A percentile compares a stretch with the other conserved stretches of the same genome.
Conservation (phyloP, 768 basidiomycete species). For the Trametes gibbosa region DNA sequence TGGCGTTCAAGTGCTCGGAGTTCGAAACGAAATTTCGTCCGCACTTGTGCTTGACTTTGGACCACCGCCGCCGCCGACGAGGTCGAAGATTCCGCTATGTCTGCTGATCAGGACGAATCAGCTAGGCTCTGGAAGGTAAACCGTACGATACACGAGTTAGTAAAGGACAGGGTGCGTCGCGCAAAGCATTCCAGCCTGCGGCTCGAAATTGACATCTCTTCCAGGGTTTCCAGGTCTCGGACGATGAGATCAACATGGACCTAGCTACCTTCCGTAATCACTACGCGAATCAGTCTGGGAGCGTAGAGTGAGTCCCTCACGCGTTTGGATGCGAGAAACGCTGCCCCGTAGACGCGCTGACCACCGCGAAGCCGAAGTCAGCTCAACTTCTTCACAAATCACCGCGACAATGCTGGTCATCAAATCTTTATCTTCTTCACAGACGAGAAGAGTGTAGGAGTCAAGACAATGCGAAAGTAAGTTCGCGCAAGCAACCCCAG, state of each 20-base stretch:
- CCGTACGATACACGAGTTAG: slow-evolving; percentile 93
- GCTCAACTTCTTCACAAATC: slow-evolving; percentile 88
- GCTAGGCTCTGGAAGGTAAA: slow-evolving; percentile 95
- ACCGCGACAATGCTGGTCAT: slow-evolving; percentile 59
- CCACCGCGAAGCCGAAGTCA: slow-evolving; percentile 64
- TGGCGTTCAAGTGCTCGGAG: slow-evolving; percentile 41
- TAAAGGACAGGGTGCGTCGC: slow-evolving; percentile 80
- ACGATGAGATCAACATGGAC: slow-evolving; percentile 91
- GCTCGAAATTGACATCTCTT: slow-evolving; percentile 26
- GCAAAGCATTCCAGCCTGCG: slow-evolving; percentile 5
- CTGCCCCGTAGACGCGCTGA: background rate
- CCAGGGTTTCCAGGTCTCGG: slow-evolving; percentile 91
- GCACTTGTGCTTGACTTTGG: background rate
- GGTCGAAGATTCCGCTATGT: slow-evolving; percentile 39
- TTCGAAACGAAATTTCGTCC: slow-evolving; percentile 41
- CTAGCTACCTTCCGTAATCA: slow-evolving; percentile 70
- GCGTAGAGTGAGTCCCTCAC: slow-evolving; percentile 71
- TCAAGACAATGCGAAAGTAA: slow-evolving; percentile 97
- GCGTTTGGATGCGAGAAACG: background rate
- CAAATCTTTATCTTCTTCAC: slow-evolving; percentile 95
- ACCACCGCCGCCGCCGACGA: slow-evolving; percentile 53
- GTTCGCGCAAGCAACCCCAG: slow-evolving; percentile 27
- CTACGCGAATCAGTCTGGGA: slow-evolving; percentile 72
- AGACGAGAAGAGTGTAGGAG: slow-evolving; percentile 93
- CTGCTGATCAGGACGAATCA: slow-evolving; percentile 55